These are phyloP conservation scores for Rheum nobile DNA, from an alignment of 148 eudicot genomes.

Conservation along the genomic window DNA sequence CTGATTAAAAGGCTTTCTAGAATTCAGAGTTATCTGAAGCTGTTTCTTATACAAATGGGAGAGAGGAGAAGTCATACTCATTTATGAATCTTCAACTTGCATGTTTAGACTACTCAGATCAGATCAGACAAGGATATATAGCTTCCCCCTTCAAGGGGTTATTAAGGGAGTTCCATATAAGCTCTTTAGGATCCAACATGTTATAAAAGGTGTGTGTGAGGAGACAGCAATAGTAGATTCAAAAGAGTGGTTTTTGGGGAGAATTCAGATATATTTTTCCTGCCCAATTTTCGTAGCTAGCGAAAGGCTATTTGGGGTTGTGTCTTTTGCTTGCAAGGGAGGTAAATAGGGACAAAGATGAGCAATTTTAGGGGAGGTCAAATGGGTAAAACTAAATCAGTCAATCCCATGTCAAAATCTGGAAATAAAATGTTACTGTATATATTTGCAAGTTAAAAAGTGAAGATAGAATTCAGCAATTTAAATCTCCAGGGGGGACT, in stretches of 20 bases:
- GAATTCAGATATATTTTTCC: no score
- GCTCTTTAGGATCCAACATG: no score
- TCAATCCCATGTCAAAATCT: not conserved
- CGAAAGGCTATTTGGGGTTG: not conserved
- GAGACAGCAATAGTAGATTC: not conserved
- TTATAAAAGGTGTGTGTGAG: not conserved
- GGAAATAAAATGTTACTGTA: not conserved
- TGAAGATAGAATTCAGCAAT: not conserved
- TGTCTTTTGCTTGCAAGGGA: not conserved
- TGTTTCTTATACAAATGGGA: not conserved
- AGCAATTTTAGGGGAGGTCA: not conserved
- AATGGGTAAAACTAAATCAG: not conserved
- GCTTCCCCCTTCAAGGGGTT: not conserved
- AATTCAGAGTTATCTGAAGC: constrained; percentile 1
- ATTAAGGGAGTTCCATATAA: no score
- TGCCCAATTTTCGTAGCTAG: not conserved
- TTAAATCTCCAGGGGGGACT: not conserved
- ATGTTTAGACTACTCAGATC: not conserved
- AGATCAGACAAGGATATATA: not conserved
- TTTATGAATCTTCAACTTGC: not conserved
- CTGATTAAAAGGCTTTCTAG: not conserved
- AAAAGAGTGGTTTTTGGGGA: no score
- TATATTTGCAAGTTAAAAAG: not conserved
- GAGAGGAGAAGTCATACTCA: not conserved
- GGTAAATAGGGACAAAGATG: constrained; percentile 1